phyloP scores from a whole-genome alignment of 208 protist species.

The Trypanosoma lewisi region DNA sequence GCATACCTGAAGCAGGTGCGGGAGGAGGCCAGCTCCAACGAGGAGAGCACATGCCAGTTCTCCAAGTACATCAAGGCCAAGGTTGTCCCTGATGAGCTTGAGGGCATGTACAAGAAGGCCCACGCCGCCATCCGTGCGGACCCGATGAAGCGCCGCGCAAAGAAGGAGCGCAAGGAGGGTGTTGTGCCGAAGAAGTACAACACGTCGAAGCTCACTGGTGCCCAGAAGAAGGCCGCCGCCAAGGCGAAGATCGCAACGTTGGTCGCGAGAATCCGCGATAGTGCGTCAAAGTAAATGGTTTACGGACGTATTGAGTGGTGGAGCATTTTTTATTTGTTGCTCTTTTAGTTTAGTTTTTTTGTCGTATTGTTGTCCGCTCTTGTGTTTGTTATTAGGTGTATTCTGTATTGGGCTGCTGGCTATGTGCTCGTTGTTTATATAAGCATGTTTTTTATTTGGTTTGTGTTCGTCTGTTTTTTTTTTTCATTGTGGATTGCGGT shows the following conservation, averaged over 20 bases:
- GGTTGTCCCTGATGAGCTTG: constrained; percentile 91
- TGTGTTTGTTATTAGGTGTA: constrained; percentile 10
- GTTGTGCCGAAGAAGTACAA: constrained; percentile 44
- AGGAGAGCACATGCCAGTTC: constrained; percentile 95
- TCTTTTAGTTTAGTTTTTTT: constrained; percentile 18
- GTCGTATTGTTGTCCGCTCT: not conserved
- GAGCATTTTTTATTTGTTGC: constrained; percentile 7
- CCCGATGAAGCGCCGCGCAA: constrained; percentile 72
- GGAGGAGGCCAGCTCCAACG: constrained; percentile 89
- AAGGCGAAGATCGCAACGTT: constrained; percentile 69
- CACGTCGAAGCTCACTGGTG: constrained; percentile 44
- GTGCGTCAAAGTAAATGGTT: constrained; percentile 8
- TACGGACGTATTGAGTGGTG: not conserved
- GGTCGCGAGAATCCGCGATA: constrained; percentile 45
- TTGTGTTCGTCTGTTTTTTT: constrained; percentile 22
- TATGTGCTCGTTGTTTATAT: constrained; percentile 10
- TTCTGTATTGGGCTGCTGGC: constrained; percentile 4
- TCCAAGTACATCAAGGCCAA: constrained; percentile 92
- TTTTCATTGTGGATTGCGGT: not conserved
- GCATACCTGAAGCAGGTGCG: constrained; percentile 98
- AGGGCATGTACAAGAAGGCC: constrained; percentile 94
- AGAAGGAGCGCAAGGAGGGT: constrained; percentile 57
- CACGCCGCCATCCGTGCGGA: constrained; percentile 94
- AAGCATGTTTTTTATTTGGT: constrained; percentile 1
- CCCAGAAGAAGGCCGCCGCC: constrained; percentile 54